Evolutionary conservation across 108 stramenopile species (phyloP), one percentile per base, ranked within the genome.

Genomic region (Ochromonas danica): DNA sequence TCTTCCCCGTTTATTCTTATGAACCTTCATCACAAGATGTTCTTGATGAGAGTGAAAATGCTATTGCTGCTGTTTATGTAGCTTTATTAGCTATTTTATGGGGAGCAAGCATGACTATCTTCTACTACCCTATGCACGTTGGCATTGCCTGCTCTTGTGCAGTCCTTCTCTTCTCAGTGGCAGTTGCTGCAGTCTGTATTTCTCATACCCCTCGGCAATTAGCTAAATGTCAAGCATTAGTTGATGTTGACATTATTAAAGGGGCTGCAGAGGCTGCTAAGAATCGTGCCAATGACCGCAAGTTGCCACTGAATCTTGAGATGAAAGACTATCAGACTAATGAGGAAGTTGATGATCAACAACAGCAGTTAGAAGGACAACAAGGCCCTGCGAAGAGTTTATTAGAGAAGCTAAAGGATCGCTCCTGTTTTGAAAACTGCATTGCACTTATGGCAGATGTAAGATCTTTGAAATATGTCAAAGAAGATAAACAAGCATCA

Each of bases 371-470:
- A 6, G 45, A 51, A 22, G 22, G 22, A 22, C 6, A 6, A 14
- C 6, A 51, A 22, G 22, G 14, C 22, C 40, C 43, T 6, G 14
- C 36, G 39, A 40, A 70, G 39, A 70, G 14, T 14, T 17, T 57
- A 22, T 28, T 31, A 36, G 72, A 75, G 43, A 75, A 75, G 72
- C 28, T 57, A 27, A 75, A 75, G 72, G 45, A 75, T 3, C 25
- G 31, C 3, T 41, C 40, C 6, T 17, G n/a, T 39, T 10, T 75
- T 31, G 72, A 75, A 33, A 45, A 30, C 30, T 17, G n/a, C 31
- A 10, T 33, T 33, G 72, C 14, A 33, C 36, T 75, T 3, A 75
- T 75, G 28, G 40, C 25, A 6, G 72, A 75, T 41, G 31, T 27
- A 10, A 3, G 72, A 27, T 45, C 35, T 10, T 31, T 75, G 31